Base-by-base conservation (phyloP, 2,329 filamentous ascomycete species). In the Aspergillus bombycis region DNA sequence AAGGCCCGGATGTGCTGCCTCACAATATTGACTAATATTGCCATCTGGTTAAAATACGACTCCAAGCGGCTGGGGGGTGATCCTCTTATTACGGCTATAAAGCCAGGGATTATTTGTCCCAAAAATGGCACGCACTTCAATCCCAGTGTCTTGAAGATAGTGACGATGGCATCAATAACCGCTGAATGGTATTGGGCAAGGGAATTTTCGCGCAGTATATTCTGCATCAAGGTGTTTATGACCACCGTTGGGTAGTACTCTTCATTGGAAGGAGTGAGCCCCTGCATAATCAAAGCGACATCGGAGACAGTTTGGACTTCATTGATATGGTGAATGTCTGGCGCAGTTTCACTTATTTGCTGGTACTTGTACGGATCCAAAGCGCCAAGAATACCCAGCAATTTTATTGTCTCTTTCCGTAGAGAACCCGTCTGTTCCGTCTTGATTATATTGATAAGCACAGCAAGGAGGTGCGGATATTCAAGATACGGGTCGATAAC, bases 231-330 rank as follows among this genome's bases (percentile, higher is more conserved):
- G 1, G 95, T 96, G 72, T 97, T 97, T 75, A 99, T 97, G 54
- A 97, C 95, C 21, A 99, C 93, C 0, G 95, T 99, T 0, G 95
- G 95, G 74, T 97, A 99, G 78, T 99, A 99, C 72, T 99, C 95
- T 74, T 99, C 97, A 73, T 92, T 97, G 0, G 94, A 98, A 0
- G 95, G 96, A 0, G 94, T 98, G 46, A 97, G 84, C 16, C 96
- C 95, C 48, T 92, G 93, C 94, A 99, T 99, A 84, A 99, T 98
- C 34, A 99, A 85, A 4, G 94, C 95, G 53, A 99, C 96, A 77
- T 99, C 95, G 0, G 94, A 96, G 71, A 96, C 84, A 10, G 83
- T 82, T 68, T 89, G 85, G n/a, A 86, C 83, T 73, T 90, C 88
- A 53, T 88, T 83, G 60, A 86, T 84, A 55, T 89, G 86, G 72